Evolutionary conservation across 345 rosid species (phyloP), one percentile per base, ranked within the genome.

Genomic region (Ailanthus altissimus): DNA sequence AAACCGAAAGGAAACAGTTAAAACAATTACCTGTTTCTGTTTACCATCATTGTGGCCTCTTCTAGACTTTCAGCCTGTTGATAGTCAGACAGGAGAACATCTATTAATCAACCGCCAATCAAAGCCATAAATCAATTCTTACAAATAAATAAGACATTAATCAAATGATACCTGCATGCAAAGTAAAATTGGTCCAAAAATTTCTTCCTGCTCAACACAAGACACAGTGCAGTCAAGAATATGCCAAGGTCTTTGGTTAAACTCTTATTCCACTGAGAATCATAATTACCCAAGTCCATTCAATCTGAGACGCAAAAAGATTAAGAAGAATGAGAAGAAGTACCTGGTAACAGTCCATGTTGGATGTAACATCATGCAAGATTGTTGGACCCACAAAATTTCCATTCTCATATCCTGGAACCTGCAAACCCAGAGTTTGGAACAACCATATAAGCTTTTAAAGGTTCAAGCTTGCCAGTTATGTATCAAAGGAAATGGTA

Each of bases 141-240:
- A 63, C 14, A 38, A 79, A 62, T 45, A 73, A 45, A 63, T n/a
- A n/a, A n/a, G 54, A 53, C 21, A 63, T 5, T 28, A 64, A 74
- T 53, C 71, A 70, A 42, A 51, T 36, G n/a, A 21, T 79, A 85
- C 88, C 88, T 85, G 79, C 88, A 85, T 79, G 45, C 84, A 83
- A 14, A 85, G 81, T 62, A 85, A 77, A 70, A 85, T 83, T 11
- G 88, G 86, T 13, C 88, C 86, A 79, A 83, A 85, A 67, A 81
- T 81, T 67, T 85, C 88, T 79, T 85, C 88, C 88, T 85, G 88
- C 83, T 73, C 82, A 82, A 82, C 77, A 80, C 58, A 83, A 81
- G 79, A 77, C 26, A 79, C 66, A 75, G 60, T 51, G 80, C 47
- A 62, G 81, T 81, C 84, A 85, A 73, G 79, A 71, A 75, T 62